phyloP scores from a whole-genome alignment of 441 rosid species.

The Erysimum pusillum region DNA sequence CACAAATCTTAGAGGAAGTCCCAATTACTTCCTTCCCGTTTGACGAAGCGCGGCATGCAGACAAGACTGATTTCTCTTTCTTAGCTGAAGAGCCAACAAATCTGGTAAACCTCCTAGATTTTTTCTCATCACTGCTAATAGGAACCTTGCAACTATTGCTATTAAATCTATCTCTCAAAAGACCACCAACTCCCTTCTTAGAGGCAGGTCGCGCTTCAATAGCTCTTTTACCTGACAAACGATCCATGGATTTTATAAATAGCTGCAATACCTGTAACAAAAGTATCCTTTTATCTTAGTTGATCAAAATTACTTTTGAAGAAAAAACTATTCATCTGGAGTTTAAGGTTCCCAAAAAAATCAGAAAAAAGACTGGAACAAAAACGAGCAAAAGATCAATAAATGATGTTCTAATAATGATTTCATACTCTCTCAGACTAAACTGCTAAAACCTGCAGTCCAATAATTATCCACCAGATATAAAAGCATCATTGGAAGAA shows the following conservation, averaged over 20 bases:
- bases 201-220: constrained; percentile 55
- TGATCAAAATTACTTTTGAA: constrained; percentile 10
- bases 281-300: background rate
- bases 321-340: background rate
- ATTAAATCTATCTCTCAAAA: constrained; percentile 65
- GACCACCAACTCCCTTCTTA: constrained; percentile 64
- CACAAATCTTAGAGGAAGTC: constrained; percentile 66
- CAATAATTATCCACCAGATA: background rate
- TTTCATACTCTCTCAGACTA: background rate
- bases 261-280: constrained; percentile 34
- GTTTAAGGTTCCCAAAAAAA: background rate
- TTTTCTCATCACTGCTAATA: constrained; percentile 66
- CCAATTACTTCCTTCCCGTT: constrained; percentile 75
- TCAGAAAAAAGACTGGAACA: background rate
- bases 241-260: constrained; percentile 64
- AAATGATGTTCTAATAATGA: background rate
- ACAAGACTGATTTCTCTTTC: constrained; percentile 61
- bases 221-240: constrained; percentile 71
- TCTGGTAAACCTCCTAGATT: constrained; percentile 61
- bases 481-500: constrained; percentile 1
- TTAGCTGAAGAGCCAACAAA: constrained; percentile 58
- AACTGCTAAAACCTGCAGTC: constrained; percentile 8
- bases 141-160: constrained; percentile 62
- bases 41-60: constrained; percentile 57
- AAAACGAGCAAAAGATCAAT: background rate